Conservation (phyloP, 2,329 filamentous ascomycete species). For the Ascomycota sp. region DNA sequence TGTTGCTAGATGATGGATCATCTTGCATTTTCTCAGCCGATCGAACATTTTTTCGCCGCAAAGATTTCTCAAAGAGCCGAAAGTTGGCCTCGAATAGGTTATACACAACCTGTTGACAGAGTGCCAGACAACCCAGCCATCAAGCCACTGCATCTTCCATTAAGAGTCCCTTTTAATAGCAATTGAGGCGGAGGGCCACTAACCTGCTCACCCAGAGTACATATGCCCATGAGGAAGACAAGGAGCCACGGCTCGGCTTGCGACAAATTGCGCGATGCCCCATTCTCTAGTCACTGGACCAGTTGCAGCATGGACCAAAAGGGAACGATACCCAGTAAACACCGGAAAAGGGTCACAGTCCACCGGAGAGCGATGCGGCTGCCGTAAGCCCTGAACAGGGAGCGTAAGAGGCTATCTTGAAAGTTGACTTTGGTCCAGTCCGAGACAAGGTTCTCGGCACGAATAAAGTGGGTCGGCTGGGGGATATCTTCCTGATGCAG, state of each 20-base stretch:
- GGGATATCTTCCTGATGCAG: constrained; percentile 44
- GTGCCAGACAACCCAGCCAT: constrained; percentile 47
- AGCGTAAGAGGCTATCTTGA: constrained; percentile 34
- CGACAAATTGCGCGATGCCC: constrained; percentile 22
- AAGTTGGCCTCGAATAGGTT: constrained; percentile 46
- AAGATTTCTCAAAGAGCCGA: constrained; percentile 55
- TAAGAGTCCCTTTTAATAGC: not conserved
- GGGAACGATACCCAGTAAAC: constrained; percentile 44
- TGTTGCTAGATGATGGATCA: no score
- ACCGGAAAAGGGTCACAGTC: constrained; percentile 29
- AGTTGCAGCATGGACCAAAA: constrained; percentile 50
- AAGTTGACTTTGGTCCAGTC: constrained; percentile 28
- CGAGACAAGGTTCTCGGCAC: constrained; percentile 26
- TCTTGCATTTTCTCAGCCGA: constrained; percentile 19
- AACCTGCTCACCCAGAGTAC: constrained; percentile 32
- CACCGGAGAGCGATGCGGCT: constrained; percentile 36
- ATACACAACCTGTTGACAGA: constrained; percentile 41
- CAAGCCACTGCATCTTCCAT: constrained; percentile 24
- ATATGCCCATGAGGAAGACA: constrained; percentile 41
- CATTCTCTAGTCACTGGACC: constrained; percentile 40
- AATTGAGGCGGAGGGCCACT: constrained; percentile 2
- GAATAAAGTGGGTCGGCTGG: constrained; percentile 32
- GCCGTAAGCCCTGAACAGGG: constrained; percentile 37
- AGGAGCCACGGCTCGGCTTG: constrained; percentile 42
- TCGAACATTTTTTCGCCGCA: constrained; percentile 60